Percentiles rank a stretch among this genome's conserved stretches.
Conservation (phyloP, 768 basidiomycete species). For the Leccinum arenicola region DNA sequence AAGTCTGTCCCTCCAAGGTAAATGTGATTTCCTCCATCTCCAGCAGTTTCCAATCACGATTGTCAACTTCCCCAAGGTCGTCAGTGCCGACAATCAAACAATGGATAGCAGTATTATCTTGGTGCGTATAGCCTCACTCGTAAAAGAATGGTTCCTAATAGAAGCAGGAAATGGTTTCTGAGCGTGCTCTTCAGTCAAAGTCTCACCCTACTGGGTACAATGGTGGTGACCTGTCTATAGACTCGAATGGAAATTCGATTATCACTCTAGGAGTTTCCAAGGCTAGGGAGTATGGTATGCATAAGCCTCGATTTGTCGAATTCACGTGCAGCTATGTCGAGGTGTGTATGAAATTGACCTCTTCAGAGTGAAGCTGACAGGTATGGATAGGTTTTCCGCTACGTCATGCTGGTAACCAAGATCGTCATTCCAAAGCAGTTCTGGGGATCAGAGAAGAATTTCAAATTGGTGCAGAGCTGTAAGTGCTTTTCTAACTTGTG, state of each 20-base stretch:
- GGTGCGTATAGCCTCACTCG: conserved; percentile 33
- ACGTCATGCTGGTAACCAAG: conserved; percentile 59
- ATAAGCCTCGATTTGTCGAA: conserved; percentile 77
- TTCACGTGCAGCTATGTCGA: conserved; percentile 66
- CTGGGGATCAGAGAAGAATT: conserved; percentile 76
- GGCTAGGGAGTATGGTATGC: conserved; percentile 40
- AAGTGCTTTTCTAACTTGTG: conserved; percentile 19
- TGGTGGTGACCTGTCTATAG: conserved; percentile 46
- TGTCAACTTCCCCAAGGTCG: conserved; percentile 33
- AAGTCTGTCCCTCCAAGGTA: conserved; percentile 79
- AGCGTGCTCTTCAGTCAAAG: conserved; percentile 54
- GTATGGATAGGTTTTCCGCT: conserved; percentile 65
- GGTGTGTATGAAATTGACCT: conserved; percentile 37
- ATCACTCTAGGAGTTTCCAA: conserved; percentile 45
- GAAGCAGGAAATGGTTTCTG: conserved; percentile 72
- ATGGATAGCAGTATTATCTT: conserved; percentile 66
- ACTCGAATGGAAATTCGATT: conserved; percentile 50
- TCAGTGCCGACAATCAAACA: conserved; percentile 36
- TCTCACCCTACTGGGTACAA: conserved; percentile 47
- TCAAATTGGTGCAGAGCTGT: conserved; percentile 57
- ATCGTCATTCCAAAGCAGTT: conserved; percentile 69
- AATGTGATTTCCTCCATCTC: not conserved
- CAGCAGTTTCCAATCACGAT: not conserved
- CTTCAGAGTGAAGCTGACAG: not conserved
- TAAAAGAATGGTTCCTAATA: conserved; percentile 3